Conservation (phyloP, 2,329 filamentous ascomycete species). For the Microsporum ferrugineum region DNA sequence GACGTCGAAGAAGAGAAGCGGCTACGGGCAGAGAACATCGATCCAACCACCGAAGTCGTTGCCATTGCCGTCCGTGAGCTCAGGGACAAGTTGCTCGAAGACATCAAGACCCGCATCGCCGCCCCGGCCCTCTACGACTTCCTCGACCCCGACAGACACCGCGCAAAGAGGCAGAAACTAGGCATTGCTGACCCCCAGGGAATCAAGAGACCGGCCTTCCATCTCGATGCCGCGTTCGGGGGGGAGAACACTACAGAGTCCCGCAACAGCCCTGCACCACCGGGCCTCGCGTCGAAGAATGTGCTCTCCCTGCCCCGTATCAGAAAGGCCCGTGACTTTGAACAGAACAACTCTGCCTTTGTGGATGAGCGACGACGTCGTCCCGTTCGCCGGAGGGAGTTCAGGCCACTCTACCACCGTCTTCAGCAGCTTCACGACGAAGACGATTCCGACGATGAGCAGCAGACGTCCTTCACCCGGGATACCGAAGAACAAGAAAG, state of each 20-base stretch:
- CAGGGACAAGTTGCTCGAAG: constrained; percentile 72
- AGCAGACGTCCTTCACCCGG: constrained; percentile 51
- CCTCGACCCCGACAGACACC: constrained; percentile 70
- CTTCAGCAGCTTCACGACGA: constrained; percentile 64
- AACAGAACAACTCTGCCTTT: constrained; percentile 52
- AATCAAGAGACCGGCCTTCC: constrained; percentile 44
- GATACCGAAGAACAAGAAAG: constrained; percentile 83
- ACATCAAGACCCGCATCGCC: constrained; percentile 79
- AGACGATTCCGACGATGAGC: constrained; percentile 79
- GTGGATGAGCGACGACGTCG: constrained; percentile 55
- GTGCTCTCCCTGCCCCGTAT: constrained; percentile 62
- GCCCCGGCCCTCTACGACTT: constrained; percentile 69
- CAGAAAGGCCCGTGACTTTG: constrained; percentile 51
- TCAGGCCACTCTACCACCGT: constrained; percentile 72
- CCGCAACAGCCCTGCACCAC: constrained; percentile 39
- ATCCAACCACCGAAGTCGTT: constrained; percentile 77
- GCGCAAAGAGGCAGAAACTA: constrained; percentile 64
- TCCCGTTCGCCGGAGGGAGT: constrained; percentile 47
- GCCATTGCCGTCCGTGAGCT: constrained; percentile 70
- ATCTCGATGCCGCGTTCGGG: constrained; percentile 44
- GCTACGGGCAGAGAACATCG: constrained; percentile 73
- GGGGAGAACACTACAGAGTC: constrained; percentile 42
- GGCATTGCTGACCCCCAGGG: constrained; percentile 62
- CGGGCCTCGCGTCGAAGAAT: constrained; percentile 37
- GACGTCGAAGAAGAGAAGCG: constrained; percentile 86